Evolutionary conservation across 805 yeast species (phyloP).

Genomic region (Ogataea sp.): DNA sequence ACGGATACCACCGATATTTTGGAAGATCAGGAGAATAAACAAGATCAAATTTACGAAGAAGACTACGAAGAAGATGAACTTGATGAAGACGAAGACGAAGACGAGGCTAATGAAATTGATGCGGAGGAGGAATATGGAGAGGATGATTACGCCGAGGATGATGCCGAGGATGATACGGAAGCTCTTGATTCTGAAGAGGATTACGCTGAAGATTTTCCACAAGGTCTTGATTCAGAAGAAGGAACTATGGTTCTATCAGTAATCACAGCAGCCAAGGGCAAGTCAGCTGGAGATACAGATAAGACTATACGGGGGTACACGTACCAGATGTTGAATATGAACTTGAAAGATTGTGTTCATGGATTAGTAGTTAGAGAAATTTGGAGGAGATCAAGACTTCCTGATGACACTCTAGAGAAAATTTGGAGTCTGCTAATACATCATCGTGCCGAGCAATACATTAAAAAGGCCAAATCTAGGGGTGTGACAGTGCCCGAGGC

Average conservation of each 20-base stretch:
- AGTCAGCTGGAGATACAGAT: no score
- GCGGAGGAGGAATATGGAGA: not conserved
- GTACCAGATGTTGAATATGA: not conserved
- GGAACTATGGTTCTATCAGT: no score
- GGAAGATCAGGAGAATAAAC: not conserved
- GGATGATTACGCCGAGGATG: not conserved
- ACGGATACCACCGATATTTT: no score
- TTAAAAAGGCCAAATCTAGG: not conserved
- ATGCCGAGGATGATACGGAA: no score
- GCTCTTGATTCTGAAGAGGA: no score
- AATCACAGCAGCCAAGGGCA: no score
- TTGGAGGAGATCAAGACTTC: slow-evolving; percentile 74
- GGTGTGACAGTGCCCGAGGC: not conserved
- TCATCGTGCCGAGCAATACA: slow-evolving; percentile 38
- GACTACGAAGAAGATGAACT: not conserved
- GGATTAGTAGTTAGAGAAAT: slow-evolving; percentile 66
- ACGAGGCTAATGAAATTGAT: slow-evolving; percentile 3
- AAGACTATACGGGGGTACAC: no score
- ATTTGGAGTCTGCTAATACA: not conserved
- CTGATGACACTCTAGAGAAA: slow-evolving; percentile 43
- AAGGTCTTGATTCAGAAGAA: no score
- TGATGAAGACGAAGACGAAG: not conserved
- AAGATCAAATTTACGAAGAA: slow-evolving; percentile 3
- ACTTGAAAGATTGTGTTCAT: slow-evolving; percentile 26
- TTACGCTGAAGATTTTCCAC: no score